Percentiles rank a stretch among this genome's conserved stretches.
These are phyloP conservation scores for Cercospora sp. DNA, from an alignment of 2,329 filamentous ascomycete genomes.

Conservation along the genomic window DNA sequence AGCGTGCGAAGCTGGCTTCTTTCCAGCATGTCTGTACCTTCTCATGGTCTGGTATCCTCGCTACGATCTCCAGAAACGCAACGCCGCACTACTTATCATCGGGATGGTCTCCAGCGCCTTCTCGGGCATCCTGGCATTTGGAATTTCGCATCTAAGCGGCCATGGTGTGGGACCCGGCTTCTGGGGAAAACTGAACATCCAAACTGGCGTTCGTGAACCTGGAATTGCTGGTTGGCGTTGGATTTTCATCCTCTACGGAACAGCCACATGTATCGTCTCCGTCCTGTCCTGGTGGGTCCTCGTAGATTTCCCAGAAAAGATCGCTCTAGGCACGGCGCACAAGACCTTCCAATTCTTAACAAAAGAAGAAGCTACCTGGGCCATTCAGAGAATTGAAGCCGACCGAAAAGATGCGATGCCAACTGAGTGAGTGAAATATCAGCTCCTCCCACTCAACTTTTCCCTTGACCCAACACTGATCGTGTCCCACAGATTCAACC, in stretches of 20 bases:
- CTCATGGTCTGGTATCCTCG: constrained; percentile 51
- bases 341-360: constrained; percentile 10
- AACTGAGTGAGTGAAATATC: not conserved
- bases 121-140: constrained; percentile 53
- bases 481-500: constrained; percentile 1
- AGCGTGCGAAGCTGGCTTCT: constrained; percentile 31
- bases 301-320: constrained; percentile 21
- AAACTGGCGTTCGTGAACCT: not conserved
- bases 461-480: not conserved
- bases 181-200: constrained; percentile 36
- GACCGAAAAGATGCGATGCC: constrained; percentile 19
- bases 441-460: not conserved
- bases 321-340: constrained; percentile 3
- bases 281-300: constrained; percentile 8
- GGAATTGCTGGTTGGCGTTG: constrained; percentile 27
- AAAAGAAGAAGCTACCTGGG: constrained; percentile 17
- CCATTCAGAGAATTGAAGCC: constrained; percentile 13
- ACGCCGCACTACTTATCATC: constrained; percentile 29
- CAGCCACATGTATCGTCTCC: constrained; percentile 2
- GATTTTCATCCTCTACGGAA: constrained; percentile 21
- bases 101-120: constrained; percentile 51
- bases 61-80: constrained; percentile 42
- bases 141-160: constrained; percentile 45
- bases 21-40: constrained; percentile 40
- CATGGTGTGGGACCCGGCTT: constrained; percentile 7